Evolutionary conservation across 306 rosid genomes (phyloP).

Genomic region (Castanospermum australe): DNA sequence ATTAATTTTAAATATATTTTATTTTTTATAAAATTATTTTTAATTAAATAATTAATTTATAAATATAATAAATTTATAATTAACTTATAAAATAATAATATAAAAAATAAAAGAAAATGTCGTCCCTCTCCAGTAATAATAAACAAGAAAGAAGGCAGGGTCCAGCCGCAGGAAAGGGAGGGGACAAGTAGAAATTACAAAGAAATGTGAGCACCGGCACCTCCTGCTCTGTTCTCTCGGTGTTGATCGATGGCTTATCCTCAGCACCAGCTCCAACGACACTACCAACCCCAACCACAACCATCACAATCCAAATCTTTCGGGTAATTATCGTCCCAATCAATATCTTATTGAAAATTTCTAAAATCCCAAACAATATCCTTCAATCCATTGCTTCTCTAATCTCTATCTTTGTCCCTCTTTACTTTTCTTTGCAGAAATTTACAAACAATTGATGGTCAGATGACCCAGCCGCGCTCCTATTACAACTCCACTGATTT

Average conservation of each 20-base stretch:
- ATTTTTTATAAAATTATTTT: too few species aligned
- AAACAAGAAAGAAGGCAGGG: too few species aligned
- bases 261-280: conserved; percentile 38
- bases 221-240: neutral
- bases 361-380: neutral
- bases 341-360: neutral
- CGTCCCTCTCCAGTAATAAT: too few species aligned
- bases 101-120: too few species aligned
- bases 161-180: neutral
- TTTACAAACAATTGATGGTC: conserved; percentile 56
- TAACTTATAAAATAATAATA: too few species aligned
- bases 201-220: neutral
- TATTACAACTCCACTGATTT: conserved; percentile 44
- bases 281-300: conserved; percentile 47
- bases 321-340: conserved; percentile 39
- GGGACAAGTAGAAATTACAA: neutral
- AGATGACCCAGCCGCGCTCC: conserved; percentile 54
- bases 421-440: conserved; percentile 32
- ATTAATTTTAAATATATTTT: too few species aligned
- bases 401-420: neutral
- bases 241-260: conserved; percentile 10
- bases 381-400: neutral
- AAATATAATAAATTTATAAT: too few species aligned
- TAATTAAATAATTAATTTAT: too few species aligned
- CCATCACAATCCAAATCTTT: conserved; percentile 43